phyloP scores from a whole-genome alignment of 768 basidiomycete species.

The Boletus rubroflammeus region DNA sequence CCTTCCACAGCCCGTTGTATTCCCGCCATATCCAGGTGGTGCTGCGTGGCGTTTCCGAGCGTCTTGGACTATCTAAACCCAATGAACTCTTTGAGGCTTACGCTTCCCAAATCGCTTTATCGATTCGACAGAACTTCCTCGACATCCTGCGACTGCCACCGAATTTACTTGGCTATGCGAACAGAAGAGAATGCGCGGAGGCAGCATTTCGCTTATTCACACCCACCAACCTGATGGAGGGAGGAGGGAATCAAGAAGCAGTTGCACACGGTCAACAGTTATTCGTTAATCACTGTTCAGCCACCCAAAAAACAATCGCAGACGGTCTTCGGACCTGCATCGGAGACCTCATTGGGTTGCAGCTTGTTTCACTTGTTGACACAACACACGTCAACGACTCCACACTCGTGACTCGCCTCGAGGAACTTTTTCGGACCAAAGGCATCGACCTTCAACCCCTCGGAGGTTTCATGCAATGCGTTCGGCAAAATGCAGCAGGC shows the following conservation, averaged over 20 bases:
- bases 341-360: constrained; percentile 64
- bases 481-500: constrained; percentile 48
- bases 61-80: constrained; percentile 61
- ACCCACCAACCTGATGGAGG: constrained; percentile 57
- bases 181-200: constrained; percentile 62
- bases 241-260: constrained; percentile 28
- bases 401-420: constrained; percentile 29
- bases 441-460: constrained; percentile 30
- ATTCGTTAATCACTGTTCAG: constrained; percentile 62
- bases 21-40: constrained; percentile 42
- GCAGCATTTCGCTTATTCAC: constrained; percentile 66
- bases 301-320: constrained; percentile 43
- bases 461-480: constrained; percentile 33
- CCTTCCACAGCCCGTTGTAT: constrained; percentile 32
- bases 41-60: constrained; percentile 56
- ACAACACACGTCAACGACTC: constrained; percentile 18
- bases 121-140: constrained; percentile 48
- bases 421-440: constrained; percentile 34
- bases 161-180: constrained; percentile 70
- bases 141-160: constrained; percentile 65
- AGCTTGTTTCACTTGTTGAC: constrained; percentile 49
- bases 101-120: constrained; percentile 69
- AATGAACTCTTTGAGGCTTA: constrained; percentile 74
- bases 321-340: constrained; percentile 64
- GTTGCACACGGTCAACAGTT: constrained; percentile 38